These are phyloP conservation scores for Ceratocystis papillata DNA, from an alignment of 2,329 filamentous ascomycete genomes.

Conservation along the genomic window DNA sequence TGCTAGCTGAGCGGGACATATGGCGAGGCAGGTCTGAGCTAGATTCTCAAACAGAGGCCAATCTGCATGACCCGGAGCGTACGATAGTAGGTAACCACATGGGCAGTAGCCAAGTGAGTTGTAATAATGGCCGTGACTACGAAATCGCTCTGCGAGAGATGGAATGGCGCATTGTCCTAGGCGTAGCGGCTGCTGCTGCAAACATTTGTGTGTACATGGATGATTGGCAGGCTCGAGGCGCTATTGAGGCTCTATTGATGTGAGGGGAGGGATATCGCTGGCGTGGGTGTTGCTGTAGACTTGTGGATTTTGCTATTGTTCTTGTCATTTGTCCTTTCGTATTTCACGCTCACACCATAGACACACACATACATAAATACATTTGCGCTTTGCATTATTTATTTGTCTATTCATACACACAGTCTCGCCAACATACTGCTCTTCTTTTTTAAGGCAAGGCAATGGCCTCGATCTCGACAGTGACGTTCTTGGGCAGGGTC, in stretches of 20 bases:
- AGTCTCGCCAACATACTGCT: background rate
- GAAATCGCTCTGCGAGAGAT: conserved; percentile 5
- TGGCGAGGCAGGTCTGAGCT: conserved; percentile 21
- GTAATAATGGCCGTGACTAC: background rate
- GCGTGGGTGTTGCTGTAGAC: background rate
- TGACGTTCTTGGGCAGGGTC: conserved; percentile 72
- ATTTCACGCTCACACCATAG: background rate
- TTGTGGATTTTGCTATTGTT: background rate
- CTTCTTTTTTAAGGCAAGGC: conserved; percentile 46
- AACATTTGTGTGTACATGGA: conserved; percentile 22
- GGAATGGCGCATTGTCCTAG: conserved; percentile 17
- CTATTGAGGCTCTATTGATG: conserved; percentile 16
- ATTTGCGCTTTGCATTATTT: conserved; percentile 10
- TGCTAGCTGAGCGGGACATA: conserved; percentile 27
- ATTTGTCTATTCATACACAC: conserved; percentile 17
- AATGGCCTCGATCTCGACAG: conserved; percentile 85
- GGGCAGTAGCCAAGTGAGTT: background rate
- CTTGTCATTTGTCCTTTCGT: conserved; percentile 17
- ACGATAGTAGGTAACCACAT: background rate
- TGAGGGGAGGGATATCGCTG: background rate
- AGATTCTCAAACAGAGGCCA: background rate
- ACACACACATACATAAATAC: conserved; percentile 1
- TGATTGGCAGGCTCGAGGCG: conserved; percentile 11
- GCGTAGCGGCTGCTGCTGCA: conserved; percentile 20
- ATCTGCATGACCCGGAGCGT: background rate